phyloP scores from a whole-genome alignment of 2,329 filamentous ascomycete genomes.

The Colletotrichum navitas region DNA sequence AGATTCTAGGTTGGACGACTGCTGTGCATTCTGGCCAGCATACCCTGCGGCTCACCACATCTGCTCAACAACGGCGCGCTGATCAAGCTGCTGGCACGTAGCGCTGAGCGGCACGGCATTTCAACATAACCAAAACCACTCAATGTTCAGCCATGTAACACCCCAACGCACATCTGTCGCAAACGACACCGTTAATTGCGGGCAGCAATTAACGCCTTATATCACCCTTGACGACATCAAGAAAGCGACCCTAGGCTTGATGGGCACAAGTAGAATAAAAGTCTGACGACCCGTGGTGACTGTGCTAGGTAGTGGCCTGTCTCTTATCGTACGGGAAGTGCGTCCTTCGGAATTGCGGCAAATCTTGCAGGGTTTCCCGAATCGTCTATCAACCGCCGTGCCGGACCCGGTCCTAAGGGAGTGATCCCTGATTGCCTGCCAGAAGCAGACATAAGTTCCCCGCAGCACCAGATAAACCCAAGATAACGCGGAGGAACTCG shows the following conservation, averaged over 20 bases:
- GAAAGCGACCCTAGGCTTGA: no score
- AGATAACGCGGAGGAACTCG: constrained; percentile 30
- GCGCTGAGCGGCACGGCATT: background rate
- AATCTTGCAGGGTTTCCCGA: constrained; percentile 12
- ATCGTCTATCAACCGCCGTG: constrained; percentile 6
- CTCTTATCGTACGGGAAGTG: constrained; percentile 8
- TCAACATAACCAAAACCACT: background rate
- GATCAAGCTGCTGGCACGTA: background rate
- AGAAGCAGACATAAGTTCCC: constrained; percentile 8
- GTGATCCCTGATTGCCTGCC: constrained; percentile 21
- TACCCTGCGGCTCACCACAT: no score
- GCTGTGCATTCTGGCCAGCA: no score
- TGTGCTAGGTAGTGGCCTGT: background rate
- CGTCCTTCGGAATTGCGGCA: constrained; percentile 24
- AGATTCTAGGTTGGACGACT: no score
- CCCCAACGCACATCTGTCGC: no score
- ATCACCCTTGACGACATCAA: no score
- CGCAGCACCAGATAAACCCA: constrained; percentile 28
- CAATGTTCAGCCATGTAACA: background rate
- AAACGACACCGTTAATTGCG: no score
- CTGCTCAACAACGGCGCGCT: no score
- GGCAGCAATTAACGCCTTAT: no score
- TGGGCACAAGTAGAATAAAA: background rate
- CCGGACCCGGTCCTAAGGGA: constrained; percentile 19
- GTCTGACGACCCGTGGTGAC: background rate